Evolutionary conservation across 306 rosid species (phyloP).

Genomic region (Inga leiocalycina): DNA sequence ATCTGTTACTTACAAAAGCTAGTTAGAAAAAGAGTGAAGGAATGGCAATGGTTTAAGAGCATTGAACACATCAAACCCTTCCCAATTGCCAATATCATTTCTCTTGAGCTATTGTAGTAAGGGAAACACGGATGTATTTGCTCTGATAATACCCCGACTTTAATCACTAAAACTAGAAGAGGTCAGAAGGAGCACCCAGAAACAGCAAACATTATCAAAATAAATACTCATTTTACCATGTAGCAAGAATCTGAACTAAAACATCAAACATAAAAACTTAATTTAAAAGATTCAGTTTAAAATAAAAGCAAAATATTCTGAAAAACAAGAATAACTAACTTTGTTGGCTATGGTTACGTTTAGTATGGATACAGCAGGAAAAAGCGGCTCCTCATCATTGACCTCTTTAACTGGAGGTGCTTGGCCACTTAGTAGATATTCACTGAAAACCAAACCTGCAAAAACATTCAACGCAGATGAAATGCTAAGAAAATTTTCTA

Average conservation of each 20-base stretch:
- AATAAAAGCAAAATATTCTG: not conserved
- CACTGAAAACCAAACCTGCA: constrained; percentile 93
- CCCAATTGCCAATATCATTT: not conserved
- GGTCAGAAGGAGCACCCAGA: constrained; percentile 1
- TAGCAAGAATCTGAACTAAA: constrained; percentile 8
- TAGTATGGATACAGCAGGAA: constrained; percentile 75
- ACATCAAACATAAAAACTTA: not conserved
- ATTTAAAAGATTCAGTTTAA: constrained; percentile 16
- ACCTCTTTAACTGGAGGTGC: constrained; percentile 86
- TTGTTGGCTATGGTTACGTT: constrained; percentile 52
- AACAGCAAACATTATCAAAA: not conserved
- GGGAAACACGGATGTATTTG: not conserved
- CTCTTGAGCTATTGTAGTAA: constrained; percentile 10
- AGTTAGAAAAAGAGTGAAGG: not conserved
- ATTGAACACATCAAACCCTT: constrained; percentile 5
- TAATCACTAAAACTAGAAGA: constrained; percentile 12
- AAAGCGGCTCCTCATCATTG: constrained; percentile 88
- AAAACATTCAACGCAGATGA: constrained; percentile 33
- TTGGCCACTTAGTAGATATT: constrained; percentile 87
- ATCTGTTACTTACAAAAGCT: not conserved
- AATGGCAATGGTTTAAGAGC: not conserved
- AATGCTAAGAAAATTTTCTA: not conserved
- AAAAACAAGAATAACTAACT: constrained; percentile 53
- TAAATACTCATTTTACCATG: constrained; percentile 20
- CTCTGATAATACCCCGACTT: constrained; percentile 12